Evolutionary conservation across 2,329 filamentous ascomycete species (phyloP).

Genomic region (Fusarium palustre): DNA sequence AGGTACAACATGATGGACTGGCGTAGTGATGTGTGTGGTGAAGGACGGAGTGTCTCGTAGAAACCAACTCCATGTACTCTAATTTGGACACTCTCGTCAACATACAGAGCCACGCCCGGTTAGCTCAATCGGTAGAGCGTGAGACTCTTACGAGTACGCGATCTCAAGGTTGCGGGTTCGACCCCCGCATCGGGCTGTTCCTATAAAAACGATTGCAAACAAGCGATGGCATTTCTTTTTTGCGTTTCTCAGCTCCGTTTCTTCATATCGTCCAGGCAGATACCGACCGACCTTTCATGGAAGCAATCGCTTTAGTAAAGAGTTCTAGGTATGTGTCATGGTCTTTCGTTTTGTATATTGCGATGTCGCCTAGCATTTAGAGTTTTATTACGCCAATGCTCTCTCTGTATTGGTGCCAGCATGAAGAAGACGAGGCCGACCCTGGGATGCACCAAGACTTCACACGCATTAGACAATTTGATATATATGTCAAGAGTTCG

Average conservation of each 20-base stretch:
- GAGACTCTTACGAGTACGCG: constrained; percentile 67
- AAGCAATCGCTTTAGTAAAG: background rate
- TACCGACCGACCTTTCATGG: background rate
- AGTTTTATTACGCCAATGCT: background rate
- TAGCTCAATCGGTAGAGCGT: constrained; percentile 67
- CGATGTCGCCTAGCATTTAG: background rate
- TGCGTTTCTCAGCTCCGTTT: background rate
- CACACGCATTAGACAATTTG: background rate
- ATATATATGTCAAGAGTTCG: no score
- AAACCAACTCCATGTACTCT: fast-evolving
- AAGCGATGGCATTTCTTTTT: constrained; percentile 3
- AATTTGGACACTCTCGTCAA: fast-evolving
- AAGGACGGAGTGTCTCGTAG: background rate
- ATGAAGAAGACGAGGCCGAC: no score
- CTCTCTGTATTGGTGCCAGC: background rate
- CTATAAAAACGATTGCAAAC: constrained; percentile 18
- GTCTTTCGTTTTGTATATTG: background rate
- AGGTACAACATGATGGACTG: background rate
- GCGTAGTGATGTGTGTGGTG: background rate
- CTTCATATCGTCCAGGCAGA: background rate
- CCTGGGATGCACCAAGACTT: no score
- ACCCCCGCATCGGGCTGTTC: constrained; percentile 57
- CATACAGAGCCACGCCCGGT: constrained; percentile 41
- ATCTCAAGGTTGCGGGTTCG: constrained; percentile 69
- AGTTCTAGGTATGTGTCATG: background rate